Evolutionary conservation across 2,329 filamentous ascomycete species (phyloP), one percentile per base, ranked within the genome.

Genomic region (Aspergillus alliaceus): DNA sequence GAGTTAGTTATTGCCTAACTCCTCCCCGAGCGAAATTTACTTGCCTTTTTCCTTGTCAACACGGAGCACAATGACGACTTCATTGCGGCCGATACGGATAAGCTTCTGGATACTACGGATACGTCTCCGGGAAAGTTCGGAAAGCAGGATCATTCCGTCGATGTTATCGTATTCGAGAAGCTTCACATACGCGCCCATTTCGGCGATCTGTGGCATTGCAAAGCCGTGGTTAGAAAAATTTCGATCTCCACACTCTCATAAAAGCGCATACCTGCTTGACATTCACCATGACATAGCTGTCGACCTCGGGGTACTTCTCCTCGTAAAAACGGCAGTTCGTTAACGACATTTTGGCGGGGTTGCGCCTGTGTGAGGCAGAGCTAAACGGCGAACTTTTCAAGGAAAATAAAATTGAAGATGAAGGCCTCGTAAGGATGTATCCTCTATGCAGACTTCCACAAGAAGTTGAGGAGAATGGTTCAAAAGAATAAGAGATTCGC

Each of bases 231-330:
- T 51, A 65, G 59, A 52, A 57, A 51, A 48, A 51, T 39, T 25
- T 25, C 44, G 31, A 25, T 14, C 18, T 24, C 15, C 15, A 44
- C 22, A 31, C 18, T 25, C 32, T 48, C 55, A 22, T 47, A 46
- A 46, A 18, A 35, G 53, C 47, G 14, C 72, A 42, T 75, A 93
- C 90, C 88, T 96, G 92, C 86, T 96, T 96, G 71, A 98, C 95
- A 79, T 98, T 99, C 77, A 99, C 95, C 95, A 99, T 99, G 75
- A 99, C 96, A 80, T 97, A 98, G 84, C 91, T 96, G 81, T 99
- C 95, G 76, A 99, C 93, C 84, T 98, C 95, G 58, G 92, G 92
- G 73, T 90, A 97, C 80, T 96, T 96, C 82, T 96, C 91, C 84
- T 96, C 92, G 78, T 96, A 97, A 80, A 96, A 97, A 72, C 92